Base-by-base conservation (phyloP, 169 alveolate genomes). In the Eimeria tenella region DNA sequence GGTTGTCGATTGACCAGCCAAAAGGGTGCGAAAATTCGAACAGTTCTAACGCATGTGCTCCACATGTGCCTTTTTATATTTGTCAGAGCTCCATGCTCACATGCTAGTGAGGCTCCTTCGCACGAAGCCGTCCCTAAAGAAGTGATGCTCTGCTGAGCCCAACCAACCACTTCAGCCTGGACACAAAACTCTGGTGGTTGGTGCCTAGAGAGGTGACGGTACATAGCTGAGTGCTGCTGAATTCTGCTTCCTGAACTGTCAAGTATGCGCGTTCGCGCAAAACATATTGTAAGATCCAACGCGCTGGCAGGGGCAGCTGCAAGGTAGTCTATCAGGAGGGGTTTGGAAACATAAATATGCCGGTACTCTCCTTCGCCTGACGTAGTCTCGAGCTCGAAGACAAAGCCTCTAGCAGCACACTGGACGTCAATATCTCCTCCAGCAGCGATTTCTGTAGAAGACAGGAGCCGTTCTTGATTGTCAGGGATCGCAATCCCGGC, bases 1-100 rank as follows among this genome's bases (percentile, higher is more conserved):
- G 95, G 93, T 11, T 92, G 95, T 3, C 95, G 86, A 50, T 92
- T 92, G 75, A 92, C 93, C 49, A 92, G 77, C 62, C 88, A 71
- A 77, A 56, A 92, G 11, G 95, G 95, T n/a, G 95, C 92, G 42
- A 79, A 92, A 5, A 92, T 21, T 5, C 92, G 91, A 21, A 92
- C 52, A 52, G 83, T 82, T 31, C 95, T 25, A 52, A 92, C 95
- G 52, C 83, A 79, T 4, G 95, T 92, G n/a, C 89, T 42, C 95
- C 95, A 92, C 71, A 86, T 92, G 79, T 68, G 89, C 55, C 86
- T 92, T 42, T 81, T 73, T 13, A 79, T 55, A 55, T 58, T 62
- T 77, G 94, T 71, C 68, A 84, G 63, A 31, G 63, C 81, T 2
- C 81, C 60, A 19, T 13, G 56, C 42, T 63, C 65, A 19, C 81